A percentile compares a stretch with the other conserved stretches of the same genome.
phyloP scores from a whole-genome alignment of 805 yeast species.

The Schwanniomyces sp. region DNA sequence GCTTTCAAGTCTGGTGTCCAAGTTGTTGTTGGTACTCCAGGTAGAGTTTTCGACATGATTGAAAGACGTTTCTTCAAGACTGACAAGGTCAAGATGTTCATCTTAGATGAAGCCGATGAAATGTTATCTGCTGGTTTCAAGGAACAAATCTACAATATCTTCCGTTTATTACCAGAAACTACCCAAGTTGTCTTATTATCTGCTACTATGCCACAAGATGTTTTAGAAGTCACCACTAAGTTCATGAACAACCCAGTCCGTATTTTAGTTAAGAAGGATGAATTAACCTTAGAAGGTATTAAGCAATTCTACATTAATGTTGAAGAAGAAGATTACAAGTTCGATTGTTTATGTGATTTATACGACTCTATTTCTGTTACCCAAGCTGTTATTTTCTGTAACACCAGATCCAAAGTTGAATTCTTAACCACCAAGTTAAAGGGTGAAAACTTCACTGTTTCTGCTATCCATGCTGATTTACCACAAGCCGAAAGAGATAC shows the following conservation, averaged over 20 bases:
- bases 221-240: constrained; percentile 84
- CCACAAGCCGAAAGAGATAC: constrained; percentile 89
- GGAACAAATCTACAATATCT: constrained; percentile 93
- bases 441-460: constrained; percentile 84
- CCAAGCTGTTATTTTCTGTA: constrained; percentile 97
- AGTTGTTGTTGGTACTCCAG: constrained; percentile 97
- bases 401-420: constrained; percentile 93
- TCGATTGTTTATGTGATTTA: constrained; percentile 90
- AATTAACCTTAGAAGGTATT: constrained; percentile 92
- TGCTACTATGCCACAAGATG: constrained; percentile 94
- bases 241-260: constrained; percentile 95
- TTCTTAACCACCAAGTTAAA: constrained; percentile 74
- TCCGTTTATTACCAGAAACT: constrained; percentile 80
- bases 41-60: constrained; percentile 95
- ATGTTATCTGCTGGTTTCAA: constrained; percentile 90
- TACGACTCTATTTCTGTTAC: constrained; percentile 95
- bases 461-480: constrained; percentile 96
- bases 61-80: constrained; percentile 83
- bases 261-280: constrained; percentile 93
- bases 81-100: constrained; percentile 85
- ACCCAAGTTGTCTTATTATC: constrained; percentile 94
- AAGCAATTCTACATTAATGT: constrained; percentile 90
- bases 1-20: constrained; percentile 85
- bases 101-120: constrained; percentile 98
- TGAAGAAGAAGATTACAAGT: constrained; percentile 91